A percentile compares a stretch with the other conserved stretches of the same genome.
Conservation (phyloP, 306 rosid genomes). For the Castanea sativa region DNA sequence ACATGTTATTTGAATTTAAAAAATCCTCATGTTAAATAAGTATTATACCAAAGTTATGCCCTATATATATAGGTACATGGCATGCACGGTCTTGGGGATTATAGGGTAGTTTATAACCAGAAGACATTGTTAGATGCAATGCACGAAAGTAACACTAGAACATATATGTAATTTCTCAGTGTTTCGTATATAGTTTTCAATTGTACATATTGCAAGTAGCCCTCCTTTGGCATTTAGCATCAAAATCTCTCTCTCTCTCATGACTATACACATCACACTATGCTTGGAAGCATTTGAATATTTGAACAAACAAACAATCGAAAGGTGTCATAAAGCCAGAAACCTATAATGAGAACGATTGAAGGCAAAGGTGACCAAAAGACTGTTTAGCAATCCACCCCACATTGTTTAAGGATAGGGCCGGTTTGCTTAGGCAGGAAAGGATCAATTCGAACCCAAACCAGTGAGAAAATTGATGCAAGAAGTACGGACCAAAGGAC, state of each 20-base stretch:
- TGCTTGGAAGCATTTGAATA: not conserved
- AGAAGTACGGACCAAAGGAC: constrained; percentile 82
- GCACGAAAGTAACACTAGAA: too few relatives aligned
- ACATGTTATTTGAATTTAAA: too few relatives aligned
- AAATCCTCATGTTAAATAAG: too few relatives aligned
- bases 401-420: constrained; percentile 87
- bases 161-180: not conserved
- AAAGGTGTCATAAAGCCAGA: constrained; percentile 5
- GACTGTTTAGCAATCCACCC: constrained; percentile 65
- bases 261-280: constrained; percentile 9
- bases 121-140: too few relatives aligned
- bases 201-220: not conserved
- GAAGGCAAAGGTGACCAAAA: not conserved
- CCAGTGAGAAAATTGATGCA: constrained; percentile 78
- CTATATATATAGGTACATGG: too few relatives aligned
- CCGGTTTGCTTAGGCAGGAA: constrained; percentile 87
- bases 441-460: constrained; percentile 90
- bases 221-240: not conserved
- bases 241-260: not conserved
- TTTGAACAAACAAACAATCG: constrained; percentile 1
- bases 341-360: constrained; percentile 28
- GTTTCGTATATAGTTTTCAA: not conserved
- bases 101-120: too few relatives aligned
- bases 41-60: too few relatives aligned
- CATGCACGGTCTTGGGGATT: too few relatives aligned